Evolutionary conservation across 306 rosid species (phyloP).

Genomic region (Quercus cerris): DNA sequence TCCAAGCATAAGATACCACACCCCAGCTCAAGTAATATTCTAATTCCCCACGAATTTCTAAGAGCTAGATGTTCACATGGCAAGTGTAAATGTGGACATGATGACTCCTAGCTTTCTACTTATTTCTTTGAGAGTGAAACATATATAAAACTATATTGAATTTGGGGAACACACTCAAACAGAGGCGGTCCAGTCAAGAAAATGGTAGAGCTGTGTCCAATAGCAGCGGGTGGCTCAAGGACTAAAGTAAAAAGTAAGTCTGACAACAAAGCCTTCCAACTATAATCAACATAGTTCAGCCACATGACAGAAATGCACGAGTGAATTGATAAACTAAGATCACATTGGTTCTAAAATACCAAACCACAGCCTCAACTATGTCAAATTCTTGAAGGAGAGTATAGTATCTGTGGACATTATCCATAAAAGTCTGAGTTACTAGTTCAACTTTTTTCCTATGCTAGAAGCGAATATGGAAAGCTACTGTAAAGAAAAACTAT

Average conservation of each 20-base stretch:
- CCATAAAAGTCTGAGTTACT: too few species aligned
- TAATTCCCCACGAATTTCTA: conserved; percentile 30
- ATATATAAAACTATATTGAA: background rate
- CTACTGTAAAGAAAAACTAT: background rate
- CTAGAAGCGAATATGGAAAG: background rate
- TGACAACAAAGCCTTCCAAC: conserved; percentile 23
- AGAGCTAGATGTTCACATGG: conserved; percentile 37
- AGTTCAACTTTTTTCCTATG: background rate
- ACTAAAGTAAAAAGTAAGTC: conserved; percentile 26
- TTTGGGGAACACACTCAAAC: conserved; percentile 1
- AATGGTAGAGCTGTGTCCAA: conserved; percentile 16
- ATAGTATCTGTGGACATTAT: too few species aligned
- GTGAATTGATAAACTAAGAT: background rate
- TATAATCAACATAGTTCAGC: conserved; percentile 12
- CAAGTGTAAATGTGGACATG: conserved; percentile 13
- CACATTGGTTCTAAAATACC: background rate
- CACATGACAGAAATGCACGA: conserved; percentile 17
- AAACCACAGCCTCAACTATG: too few species aligned
- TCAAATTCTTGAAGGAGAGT: too few species aligned
- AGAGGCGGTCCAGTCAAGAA: conserved; percentile 48
- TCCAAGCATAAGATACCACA: background rate
- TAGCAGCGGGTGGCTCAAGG: conserved; percentile 75
- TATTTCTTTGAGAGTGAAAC: conserved; percentile 7
- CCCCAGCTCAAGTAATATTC: conserved; percentile 8
- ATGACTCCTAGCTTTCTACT: conserved; percentile 18